Conservation (phyloP, 176 grass and related monocot species). For the Pontederia paniculata region DNA sequence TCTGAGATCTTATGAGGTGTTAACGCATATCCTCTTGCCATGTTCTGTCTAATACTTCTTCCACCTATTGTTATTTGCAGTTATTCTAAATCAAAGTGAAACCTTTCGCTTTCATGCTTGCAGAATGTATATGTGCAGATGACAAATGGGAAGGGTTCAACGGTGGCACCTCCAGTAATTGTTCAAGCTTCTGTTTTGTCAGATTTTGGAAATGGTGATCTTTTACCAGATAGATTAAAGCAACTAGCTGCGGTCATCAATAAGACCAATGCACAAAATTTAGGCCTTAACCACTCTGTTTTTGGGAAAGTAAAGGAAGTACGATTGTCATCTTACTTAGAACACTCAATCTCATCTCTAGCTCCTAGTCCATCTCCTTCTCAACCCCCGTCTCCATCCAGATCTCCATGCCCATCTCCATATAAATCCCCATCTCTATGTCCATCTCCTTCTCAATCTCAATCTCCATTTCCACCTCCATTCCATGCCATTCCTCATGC, state of each 20-base stretch:
- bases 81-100: no score
- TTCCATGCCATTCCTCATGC: conserved; percentile 9
- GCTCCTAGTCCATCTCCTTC: conserved; percentile 35
- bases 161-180: conserved; percentile 39
- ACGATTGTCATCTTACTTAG: conserved; percentile 58
- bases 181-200: conserved; percentile 43
- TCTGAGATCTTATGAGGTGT: conserved; percentile 56
- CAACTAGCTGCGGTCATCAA: conserved; percentile 60
- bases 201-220: conserved; percentile 36
- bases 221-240: conserved; percentile 68
- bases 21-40: not conserved
- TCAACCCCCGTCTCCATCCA: conserved; percentile 14
- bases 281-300: conserved; percentile 73
- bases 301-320: conserved; percentile 82
- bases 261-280: conserved; percentile 39
- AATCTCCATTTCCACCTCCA: conserved; percentile 27
- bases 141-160: conserved; percentile 56
- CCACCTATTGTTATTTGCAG: not conserved
- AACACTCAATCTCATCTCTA: conserved; percentile 36
- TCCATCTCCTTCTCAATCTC: conserved; percentile 27
- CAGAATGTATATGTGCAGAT: conserved; percentile 61
- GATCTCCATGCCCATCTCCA: not conserved
- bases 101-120: not conserved
- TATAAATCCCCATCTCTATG: not conserved
- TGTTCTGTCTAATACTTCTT: not conserved